These are phyloP conservation scores for Quercus suber DNA, from an alignment of 306 rosid species.

Conservation along the genomic window DNA sequence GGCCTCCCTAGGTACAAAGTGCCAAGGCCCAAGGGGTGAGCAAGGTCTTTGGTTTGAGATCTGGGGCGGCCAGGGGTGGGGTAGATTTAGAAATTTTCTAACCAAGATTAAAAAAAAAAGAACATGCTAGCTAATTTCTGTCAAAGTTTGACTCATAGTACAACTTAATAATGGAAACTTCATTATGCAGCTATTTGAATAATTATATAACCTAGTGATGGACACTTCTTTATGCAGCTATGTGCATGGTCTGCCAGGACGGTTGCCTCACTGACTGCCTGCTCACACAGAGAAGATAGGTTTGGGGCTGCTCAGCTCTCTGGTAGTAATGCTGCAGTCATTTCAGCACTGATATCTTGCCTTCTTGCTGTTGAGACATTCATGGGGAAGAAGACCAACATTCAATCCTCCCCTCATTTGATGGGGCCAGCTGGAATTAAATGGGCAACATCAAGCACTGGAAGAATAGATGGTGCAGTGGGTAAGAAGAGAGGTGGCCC, in stretches of 20 bases:
- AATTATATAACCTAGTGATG: background rate
- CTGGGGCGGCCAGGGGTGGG: too few species aligned
- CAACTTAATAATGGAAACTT: background rate
- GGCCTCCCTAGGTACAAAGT: too few species aligned
- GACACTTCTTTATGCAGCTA: constrained; percentile 39
- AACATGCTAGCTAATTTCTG: background rate
- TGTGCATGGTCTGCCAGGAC: constrained; percentile 81
- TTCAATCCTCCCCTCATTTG: constrained; percentile 54
- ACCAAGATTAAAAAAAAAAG: too few species aligned
- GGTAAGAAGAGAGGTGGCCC: constrained; percentile 66
- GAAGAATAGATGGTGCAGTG: constrained; percentile 52
- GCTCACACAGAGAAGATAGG: constrained; percentile 68
- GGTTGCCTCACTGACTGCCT: constrained; percentile 68
- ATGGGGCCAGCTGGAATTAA: constrained; percentile 76
- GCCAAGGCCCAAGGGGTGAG: too few species aligned
- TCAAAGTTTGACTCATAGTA: background rate
- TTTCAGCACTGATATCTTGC: constrained; percentile 74
- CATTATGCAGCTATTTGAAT: background rate
- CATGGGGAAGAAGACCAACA: constrained; percentile 87
- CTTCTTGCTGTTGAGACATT: constrained; percentile 82
- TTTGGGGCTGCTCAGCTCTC: constrained; percentile 90
- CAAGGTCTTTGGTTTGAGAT: too few species aligned
- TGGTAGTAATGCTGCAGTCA: constrained; percentile 76
- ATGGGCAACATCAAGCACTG: constrained; percentile 65
- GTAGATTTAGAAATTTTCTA: background rate